Conservation (phyloP, 2,329 filamentous ascomycete genomes). For the Diaporthe batatas region DNA sequence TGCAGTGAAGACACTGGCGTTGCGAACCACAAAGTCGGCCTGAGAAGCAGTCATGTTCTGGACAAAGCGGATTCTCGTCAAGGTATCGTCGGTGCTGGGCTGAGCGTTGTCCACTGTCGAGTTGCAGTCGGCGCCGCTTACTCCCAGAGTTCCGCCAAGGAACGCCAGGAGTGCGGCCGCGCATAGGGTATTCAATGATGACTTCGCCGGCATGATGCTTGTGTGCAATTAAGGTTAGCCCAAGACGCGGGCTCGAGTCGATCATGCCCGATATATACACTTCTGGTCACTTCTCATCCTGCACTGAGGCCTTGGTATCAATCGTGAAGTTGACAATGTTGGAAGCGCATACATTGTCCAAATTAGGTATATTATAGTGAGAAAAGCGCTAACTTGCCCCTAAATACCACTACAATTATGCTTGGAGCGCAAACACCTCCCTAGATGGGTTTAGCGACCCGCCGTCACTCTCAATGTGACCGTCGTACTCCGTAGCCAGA, state of each 20-base stretch:
- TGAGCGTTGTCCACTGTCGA: background rate
- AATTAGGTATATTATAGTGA: background rate
- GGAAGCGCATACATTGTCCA: background rate
- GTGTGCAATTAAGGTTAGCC: too few relatives aligned
- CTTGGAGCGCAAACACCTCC: background rate
- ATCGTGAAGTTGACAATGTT: background rate
- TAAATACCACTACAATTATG: background rate
- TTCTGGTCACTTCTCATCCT: too few relatives aligned
- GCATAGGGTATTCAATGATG: background rate
- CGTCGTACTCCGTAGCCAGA: background rate
- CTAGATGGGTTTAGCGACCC: background rate
- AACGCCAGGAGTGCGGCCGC: background rate
- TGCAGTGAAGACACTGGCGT: background rate
- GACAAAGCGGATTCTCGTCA: background rate
- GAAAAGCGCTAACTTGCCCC: background rate
- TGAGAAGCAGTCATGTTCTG: background rate
- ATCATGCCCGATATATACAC: too few relatives aligned
- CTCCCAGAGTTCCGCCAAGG: background rate
- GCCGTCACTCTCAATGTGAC: background rate
- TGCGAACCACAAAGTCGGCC: background rate
- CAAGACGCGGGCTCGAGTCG: background rate
- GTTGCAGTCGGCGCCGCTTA: background rate
- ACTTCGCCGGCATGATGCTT: background rate
- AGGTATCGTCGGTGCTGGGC: slow-evolving; percentile 8
- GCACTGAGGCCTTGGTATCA: background rate